Percentiles rank a stretch among this genome's conserved stretches.
Evolutionary conservation across 2,329 filamentous ascomycete genomes (phyloP).

Genomic region (Microcyclosporella mali): DNA sequence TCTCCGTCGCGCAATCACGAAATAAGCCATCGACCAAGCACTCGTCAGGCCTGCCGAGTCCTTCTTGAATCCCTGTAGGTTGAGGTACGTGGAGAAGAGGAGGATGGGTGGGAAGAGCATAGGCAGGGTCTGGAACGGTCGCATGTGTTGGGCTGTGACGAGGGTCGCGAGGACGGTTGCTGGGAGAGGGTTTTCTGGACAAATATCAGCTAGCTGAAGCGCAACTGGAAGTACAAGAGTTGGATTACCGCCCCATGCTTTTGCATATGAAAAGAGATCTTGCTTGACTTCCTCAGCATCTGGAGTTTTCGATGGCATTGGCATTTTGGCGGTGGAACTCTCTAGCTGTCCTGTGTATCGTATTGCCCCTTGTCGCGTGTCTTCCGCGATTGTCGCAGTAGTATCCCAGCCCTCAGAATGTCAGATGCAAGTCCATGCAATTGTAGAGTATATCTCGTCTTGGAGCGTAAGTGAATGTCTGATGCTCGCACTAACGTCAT

Average conservation of each 20-base stretch:
- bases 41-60: slow-evolving; percentile 59
- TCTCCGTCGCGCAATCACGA: slow-evolving; percentile 56
- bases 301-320: slow-evolving; percentile 37
- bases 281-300: slow-evolving; percentile 34
- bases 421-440: too few species aligned
- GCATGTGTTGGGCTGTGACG: slow-evolving; percentile 59
- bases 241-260: slow-evolving; percentile 46
- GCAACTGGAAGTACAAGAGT: not conserved
- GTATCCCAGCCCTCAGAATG: not conserved
- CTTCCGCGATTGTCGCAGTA: too few species aligned
- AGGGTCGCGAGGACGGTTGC: slow-evolving; percentile 60
- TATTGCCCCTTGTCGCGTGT: not conserved
- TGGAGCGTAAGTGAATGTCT: slow-evolving; percentile 6
- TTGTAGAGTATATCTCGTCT: not conserved
- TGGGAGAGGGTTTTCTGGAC: slow-evolving; percentile 56
- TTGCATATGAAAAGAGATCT: slow-evolving; percentile 40
- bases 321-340: slow-evolving; percentile 21
- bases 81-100: slow-evolving; percentile 61
- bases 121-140: slow-evolving; percentile 59
- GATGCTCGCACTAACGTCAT: slow-evolving; percentile 7
- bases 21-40: slow-evolving; percentile 60
- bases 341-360: not conserved
- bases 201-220: slow-evolving; percentile 6
- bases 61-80: slow-evolving; percentile 55
- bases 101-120: slow-evolving; percentile 63